These are phyloP conservation scores for Suhomyces maxii DNA, from an alignment of 1,139 yeast species.

Conservation along the genomic window DNA sequence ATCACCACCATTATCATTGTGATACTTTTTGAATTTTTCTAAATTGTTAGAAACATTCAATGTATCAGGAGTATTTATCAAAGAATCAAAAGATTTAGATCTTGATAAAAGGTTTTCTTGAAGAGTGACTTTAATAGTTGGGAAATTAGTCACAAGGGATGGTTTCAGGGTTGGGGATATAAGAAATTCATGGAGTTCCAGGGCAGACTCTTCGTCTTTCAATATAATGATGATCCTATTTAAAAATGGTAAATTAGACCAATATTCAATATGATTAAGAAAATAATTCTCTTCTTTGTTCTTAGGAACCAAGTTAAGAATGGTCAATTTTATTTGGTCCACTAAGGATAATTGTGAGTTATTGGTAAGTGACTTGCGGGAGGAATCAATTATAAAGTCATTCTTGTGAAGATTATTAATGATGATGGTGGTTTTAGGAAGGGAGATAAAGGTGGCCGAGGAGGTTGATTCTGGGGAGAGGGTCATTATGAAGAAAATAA, in stretches of 20 bases:
- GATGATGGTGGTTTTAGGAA: conserved; percentile 36
- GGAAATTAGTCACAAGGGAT: conserved; percentile 14
- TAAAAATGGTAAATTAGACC: conserved; percentile 48
- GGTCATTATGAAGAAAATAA: conserved; percentile 1
- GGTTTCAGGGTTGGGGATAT: conserved; percentile 9
- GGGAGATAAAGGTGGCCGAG: conserved; percentile 1
- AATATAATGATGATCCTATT: conserved; percentile 43
- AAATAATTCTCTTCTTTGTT: conserved; percentile 23
- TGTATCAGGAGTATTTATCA: conserved; percentile 14
- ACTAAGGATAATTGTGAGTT: conserved; percentile 27
- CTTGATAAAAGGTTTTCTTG: conserved; percentile 45
- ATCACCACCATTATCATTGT: conserved; percentile 13
- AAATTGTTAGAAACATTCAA: conserved; percentile 24
- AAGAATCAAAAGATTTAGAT: conserved; percentile 40
- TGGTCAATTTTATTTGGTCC: conserved; percentile 36
- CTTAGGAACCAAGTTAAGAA: conserved; percentile 25
- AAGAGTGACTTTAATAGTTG: conserved; percentile 33
- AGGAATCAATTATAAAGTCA: conserved; percentile 28
- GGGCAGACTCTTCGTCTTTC: conserved; percentile 33
- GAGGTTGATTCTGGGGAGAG: conserved; percentile 7
- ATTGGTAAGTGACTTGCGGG: conserved; percentile 6
- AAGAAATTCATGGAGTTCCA: conserved; percentile 24
- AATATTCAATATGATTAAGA: conserved; percentile 35
- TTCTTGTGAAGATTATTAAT: conserved; percentile 35
- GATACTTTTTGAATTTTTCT: conserved; percentile 27